Evolutionary conservation across 2,329 filamentous ascomycete species (phyloP).

Genomic region (Colletotrichum euphorbiae): DNA sequence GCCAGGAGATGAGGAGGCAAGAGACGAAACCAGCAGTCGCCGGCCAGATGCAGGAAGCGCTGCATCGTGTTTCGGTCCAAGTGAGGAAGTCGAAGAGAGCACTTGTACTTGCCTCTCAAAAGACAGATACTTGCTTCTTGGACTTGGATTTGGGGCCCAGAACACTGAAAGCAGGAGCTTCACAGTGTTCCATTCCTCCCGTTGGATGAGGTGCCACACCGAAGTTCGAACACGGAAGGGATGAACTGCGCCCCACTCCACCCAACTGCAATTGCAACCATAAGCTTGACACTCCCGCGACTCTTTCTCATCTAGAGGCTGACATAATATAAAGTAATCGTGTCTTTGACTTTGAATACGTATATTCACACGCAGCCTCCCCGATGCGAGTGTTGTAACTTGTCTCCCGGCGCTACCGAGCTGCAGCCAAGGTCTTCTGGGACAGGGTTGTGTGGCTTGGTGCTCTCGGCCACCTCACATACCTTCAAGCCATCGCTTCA

Average conservation of each 20-base stretch:
- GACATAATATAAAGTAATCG: background rate
- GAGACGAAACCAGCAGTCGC: background rate
- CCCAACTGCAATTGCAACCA: background rate
- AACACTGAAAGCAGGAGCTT: background rate
- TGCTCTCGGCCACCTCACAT: conserved; percentile 28
- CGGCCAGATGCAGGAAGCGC: too few relatives aligned
- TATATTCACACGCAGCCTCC: background rate
- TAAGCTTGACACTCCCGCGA: too few relatives aligned
- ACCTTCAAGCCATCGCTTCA: conserved; percentile 4
- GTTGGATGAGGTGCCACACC: background rate
- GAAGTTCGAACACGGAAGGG: background rate
- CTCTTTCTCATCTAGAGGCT: background rate
- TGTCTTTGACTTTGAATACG: background rate
- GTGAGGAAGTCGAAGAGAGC: too few relatives aligned
- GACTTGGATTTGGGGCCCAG: background rate
- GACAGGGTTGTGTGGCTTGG: conserved; percentile 36
- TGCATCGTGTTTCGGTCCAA: too few relatives aligned
- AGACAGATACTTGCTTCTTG: too few relatives aligned
- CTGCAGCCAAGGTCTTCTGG: conserved; percentile 37
- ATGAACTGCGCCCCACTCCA: conserved; percentile 2
- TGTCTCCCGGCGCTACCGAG: conserved; percentile 34
- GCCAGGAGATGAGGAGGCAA: background rate
- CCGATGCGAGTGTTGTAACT: conserved; percentile 5
- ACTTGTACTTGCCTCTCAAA: too few relatives aligned
- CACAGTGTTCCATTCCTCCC: too few relatives aligned